A percentile compares a stretch with the other conserved stretches of the same genome.
These are phyloP conservation scores for Heterobasidion irregulare DNA, from an alignment of 1,284 basidiomycete species.

Conservation along the genomic window DNA sequence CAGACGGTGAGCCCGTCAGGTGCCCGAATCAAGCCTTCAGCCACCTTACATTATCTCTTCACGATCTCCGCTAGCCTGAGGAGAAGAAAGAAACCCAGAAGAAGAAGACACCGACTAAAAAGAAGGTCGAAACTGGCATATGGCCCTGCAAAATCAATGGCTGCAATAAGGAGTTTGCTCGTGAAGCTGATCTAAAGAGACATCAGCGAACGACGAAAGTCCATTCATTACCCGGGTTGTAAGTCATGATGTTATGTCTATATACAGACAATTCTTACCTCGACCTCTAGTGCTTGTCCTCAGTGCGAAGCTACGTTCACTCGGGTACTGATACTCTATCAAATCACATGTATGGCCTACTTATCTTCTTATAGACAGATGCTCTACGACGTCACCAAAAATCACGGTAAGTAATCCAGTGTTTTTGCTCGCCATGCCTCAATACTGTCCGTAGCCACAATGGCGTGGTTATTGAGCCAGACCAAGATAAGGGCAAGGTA, in stretches of 20 bases:
- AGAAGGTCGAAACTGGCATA: conserved; percentile 38
- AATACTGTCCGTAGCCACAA: conserved; percentile 39
- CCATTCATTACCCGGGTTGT: conserved; percentile 67
- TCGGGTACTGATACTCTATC: conserved; percentile 30
- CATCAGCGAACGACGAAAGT: conserved; percentile 70
- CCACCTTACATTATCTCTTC: conserved; percentile 12
- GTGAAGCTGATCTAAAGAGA: conserved; percentile 70
- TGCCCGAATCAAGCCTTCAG: conserved; percentile 8
- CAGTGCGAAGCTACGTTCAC: conserved; percentile 74
- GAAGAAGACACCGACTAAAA: conserved; percentile 36
- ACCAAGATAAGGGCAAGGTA: conserved; percentile 18
- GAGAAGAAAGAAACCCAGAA: conserved; percentile 40
- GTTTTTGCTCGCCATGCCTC: conserved; percentile 3
- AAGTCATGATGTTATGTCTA: conserved; percentile 21
- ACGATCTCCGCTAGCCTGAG: conserved; percentile 24
- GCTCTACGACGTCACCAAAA: conserved; percentile 28
- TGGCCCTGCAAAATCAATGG: conserved; percentile 75
- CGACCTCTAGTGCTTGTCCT: conserved; percentile 47
- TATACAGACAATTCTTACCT: conserved; percentile 5
- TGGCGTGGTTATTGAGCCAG: conserved; percentile 55
- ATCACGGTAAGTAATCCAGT: conserved; percentile 39
- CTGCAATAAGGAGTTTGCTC: conserved; percentile 68
- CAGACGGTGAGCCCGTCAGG: conserved; percentile 18
- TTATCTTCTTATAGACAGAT: conserved; percentile 19
- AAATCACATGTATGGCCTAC: background rate